Conservation (phyloP, 2,329 filamentous ascomycete genomes). For the Pseudogymnoascus sp. region DNA sequence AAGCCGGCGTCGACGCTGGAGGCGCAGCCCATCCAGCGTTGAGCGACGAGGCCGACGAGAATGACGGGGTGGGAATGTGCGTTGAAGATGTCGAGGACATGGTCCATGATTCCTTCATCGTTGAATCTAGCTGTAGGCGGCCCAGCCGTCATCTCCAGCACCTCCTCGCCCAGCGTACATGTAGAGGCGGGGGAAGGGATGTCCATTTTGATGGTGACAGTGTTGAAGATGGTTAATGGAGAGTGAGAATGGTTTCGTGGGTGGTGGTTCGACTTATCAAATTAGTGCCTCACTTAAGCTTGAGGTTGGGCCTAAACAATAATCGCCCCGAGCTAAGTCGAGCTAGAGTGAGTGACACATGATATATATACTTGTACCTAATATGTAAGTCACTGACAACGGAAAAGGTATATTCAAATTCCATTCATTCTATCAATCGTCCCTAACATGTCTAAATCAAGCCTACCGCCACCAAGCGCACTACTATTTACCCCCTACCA, state of each 20-base stretch:
- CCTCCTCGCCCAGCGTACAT: neutral
- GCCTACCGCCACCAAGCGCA: neutral
- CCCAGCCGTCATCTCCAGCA: neutral
- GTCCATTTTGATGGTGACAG: neutral
- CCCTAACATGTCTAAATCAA: neutral
- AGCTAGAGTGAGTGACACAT: neutral
- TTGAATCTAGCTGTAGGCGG: neutral
- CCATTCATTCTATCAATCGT: slow-evolving; percentile 2
- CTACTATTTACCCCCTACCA: slow-evolving; percentile 21
- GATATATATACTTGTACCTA: neutral
- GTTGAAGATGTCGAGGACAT: neutral
- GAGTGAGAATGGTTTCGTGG: neutral
- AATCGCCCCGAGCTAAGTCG: neutral
- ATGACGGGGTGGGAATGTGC: neutral
- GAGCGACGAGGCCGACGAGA: neutral
- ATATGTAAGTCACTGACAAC: neutral
- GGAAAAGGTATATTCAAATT: neutral
- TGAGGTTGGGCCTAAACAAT: neutral
- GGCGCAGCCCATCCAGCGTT: neutral
- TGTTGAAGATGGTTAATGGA: neutral
- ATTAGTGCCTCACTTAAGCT: neutral
- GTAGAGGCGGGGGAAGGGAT: neutral
- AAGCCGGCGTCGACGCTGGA: neutral
- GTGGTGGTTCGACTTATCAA: neutral
- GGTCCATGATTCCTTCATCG: neutral